Conservation (phyloP, 2,329 filamentous ascomycete species). For the Fusarium tricinctum region DNA sequence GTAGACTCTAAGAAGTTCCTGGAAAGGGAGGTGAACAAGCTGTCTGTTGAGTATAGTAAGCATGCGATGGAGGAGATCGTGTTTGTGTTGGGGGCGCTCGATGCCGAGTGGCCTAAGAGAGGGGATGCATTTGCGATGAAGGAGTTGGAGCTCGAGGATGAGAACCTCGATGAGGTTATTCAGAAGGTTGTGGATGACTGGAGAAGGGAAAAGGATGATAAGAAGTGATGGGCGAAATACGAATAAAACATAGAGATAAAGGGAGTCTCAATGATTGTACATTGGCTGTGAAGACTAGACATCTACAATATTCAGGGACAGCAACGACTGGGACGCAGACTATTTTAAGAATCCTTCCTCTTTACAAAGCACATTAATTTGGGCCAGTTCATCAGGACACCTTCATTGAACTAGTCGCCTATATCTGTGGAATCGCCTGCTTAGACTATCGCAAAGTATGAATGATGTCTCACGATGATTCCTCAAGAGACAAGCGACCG, state of each 20-base stretch:
- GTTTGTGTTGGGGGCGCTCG: constrained; percentile 62
- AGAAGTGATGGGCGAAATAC: constrained; percentile 14
- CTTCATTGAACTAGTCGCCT: not conserved
- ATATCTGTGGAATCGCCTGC: not conserved
- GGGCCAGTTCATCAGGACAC: not conserved
- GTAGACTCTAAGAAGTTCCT: constrained; percentile 59
- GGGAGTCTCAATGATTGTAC: not conserved
- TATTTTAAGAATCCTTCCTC: too few species aligned
- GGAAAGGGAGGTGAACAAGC: constrained; percentile 54
- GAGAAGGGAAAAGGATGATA: constrained; percentile 32
- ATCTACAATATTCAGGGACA: not conserved
- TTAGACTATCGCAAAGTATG: not conserved
- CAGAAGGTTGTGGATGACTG: constrained; percentile 51
- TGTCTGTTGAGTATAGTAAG: constrained; percentile 54
- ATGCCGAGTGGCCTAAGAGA: constrained; percentile 63
- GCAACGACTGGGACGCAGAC: too few species aligned
- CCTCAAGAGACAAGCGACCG: not conserved
- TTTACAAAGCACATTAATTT: too few species aligned
- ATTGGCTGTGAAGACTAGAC: not conserved
- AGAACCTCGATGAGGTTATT: constrained; percentile 61
- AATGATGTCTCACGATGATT: not conserved
- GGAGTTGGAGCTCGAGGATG: constrained; percentile 61
- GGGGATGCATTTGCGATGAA: constrained; percentile 63
- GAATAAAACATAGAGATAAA: not conserved
- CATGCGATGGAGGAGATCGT: constrained; percentile 62